These are phyloP conservation scores for Raffaelea albimanens DNA, from an alignment of 2,329 filamentous ascomycete species.

Conservation along the genomic window DNA sequence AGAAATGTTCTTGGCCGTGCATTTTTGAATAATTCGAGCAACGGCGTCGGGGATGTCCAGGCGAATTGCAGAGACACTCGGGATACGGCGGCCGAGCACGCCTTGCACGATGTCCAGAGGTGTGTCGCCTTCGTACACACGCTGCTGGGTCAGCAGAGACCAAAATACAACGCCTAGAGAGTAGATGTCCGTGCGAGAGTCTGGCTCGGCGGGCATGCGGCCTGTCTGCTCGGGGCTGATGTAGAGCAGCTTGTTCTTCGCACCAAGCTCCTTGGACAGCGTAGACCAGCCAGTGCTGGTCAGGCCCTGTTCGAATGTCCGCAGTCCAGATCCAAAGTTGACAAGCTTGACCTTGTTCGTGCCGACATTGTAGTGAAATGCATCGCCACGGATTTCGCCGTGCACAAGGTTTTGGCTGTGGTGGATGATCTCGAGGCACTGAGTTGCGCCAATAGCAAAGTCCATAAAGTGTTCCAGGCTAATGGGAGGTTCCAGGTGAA, in stretches of 20 bases:
- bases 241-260: constrained; percentile 81
- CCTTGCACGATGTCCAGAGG: constrained; percentile 88
- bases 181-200: constrained; percentile 88
- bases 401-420: constrained; percentile 80
- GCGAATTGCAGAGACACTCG: constrained; percentile 65
- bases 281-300: constrained; percentile 78
- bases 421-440: constrained; percentile 85
- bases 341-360: constrained; percentile 66
- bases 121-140: constrained; percentile 69
- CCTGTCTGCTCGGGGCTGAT: constrained; percentile 94
- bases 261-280: constrained; percentile 73
- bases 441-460: constrained; percentile 79
- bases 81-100: constrained; percentile 70
- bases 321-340: constrained; percentile 76
- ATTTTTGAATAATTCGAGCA: constrained; percentile 77
- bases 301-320: constrained; percentile 84
- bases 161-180: constrained; percentile 84
- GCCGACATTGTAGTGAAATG: constrained; percentile 75
- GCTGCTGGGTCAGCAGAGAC: constrained; percentile 69
- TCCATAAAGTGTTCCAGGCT: constrained; percentile 72
- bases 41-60: constrained; percentile 79
- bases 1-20: constrained; percentile 78
- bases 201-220: constrained; percentile 83
- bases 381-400: constrained; percentile 82
- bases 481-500: constrained; percentile 48